Evolutionary conservation across 805 yeast species (phyloP).

Genomic region (Saturnispora silvae): DNA sequence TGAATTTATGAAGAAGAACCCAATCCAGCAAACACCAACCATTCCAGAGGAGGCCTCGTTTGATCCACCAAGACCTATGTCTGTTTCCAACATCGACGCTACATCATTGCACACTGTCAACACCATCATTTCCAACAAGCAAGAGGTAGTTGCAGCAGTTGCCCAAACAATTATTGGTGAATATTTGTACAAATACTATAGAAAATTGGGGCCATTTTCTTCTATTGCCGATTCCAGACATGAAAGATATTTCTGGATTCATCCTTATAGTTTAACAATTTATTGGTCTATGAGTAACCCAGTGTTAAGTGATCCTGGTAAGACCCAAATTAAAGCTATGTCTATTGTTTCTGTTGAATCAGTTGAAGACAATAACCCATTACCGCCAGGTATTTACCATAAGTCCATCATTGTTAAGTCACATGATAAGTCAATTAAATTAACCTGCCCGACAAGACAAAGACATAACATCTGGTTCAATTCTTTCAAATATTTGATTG

Average conservation of each 20-base stretch:
- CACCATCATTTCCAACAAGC: constrained; percentile 58
- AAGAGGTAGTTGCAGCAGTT: constrained; percentile 70
- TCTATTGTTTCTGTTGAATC: constrained; percentile 73
- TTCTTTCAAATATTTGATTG: constrained; percentile 65
- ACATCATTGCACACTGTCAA: constrained; percentile 30
- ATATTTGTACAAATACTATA: constrained; percentile 72
- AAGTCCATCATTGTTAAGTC: constrained; percentile 74
- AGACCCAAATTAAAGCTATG: constrained; percentile 62
- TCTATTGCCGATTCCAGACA: constrained; percentile 73
- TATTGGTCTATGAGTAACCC: constrained; percentile 87
- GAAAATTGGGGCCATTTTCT: constrained; percentile 65
- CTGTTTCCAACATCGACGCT: constrained; percentile 8
- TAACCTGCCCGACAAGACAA: constrained; percentile 80
- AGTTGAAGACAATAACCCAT: constrained; percentile 74
- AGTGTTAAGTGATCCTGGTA: constrained; percentile 54
- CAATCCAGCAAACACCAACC: constrained; percentile 1
- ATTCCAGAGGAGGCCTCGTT: constrained; percentile 12
- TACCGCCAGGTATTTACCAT: constrained; percentile 81
- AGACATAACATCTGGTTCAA: constrained; percentile 89
- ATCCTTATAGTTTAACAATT: constrained; percentile 82
- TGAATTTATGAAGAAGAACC: constrained; percentile 23
- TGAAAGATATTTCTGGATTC: constrained; percentile 91
- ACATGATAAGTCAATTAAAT: constrained; percentile 47
- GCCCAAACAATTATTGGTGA: constrained; percentile 94
- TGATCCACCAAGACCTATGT: constrained; percentile 9